A percentile compares a stretch with the other conserved stretches of the same genome.
phyloP scores from a whole-genome alignment of 192 early-diverging fungal species.

The Podila minutissima region DNA sequence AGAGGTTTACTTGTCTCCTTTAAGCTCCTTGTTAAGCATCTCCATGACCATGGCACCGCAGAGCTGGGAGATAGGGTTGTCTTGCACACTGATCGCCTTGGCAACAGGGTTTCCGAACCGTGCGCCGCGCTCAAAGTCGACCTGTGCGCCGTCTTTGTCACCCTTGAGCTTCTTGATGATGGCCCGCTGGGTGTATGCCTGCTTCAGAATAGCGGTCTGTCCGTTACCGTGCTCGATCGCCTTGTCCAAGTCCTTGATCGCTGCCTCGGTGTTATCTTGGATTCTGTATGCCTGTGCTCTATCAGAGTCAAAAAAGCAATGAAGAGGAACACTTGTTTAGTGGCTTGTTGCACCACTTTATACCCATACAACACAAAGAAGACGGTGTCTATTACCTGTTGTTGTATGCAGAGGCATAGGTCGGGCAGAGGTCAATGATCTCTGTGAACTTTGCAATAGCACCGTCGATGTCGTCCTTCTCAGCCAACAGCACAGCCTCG shows the following conservation, averaged over 20 bases:
- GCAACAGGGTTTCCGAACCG: slow-evolving; percentile 59
- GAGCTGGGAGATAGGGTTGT: slow-evolving; percentile 57
- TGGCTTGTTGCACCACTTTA: too few relatives aligned
- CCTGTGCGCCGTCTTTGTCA: slow-evolving; percentile 53
- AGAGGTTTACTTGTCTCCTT: slow-evolving; percentile 9
- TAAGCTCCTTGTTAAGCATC: slow-evolving; percentile 49
- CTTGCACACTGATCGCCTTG: slow-evolving; percentile 55
- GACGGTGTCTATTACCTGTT: slow-evolving; percentile 50
- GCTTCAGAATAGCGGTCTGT: slow-evolving; percentile 55
- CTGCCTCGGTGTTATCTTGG: slow-evolving; percentile 42
- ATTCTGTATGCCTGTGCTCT: slow-evolving; percentile 63
- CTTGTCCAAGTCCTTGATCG: slow-evolving; percentile 55
- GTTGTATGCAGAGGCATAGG: slow-evolving; percentile 62
- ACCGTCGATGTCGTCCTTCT: slow-evolving; percentile 53
- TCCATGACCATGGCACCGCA: slow-evolving; percentile 54
- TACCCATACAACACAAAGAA: neutral
- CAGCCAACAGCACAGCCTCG: slow-evolving; percentile 52
- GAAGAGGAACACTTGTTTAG: neutral
- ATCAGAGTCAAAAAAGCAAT: neutral
- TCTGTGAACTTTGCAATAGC: slow-evolving; percentile 53
- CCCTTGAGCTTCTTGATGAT: slow-evolving; percentile 56
- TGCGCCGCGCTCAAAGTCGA: slow-evolving; percentile 60
- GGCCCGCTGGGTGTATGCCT: slow-evolving; percentile 62
- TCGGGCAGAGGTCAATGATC: slow-evolving; percentile 50
- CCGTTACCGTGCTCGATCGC: slow-evolving; percentile 52